These are phyloP conservation scores for Penicillium rolfsii DNA, from an alignment of 2,329 filamentous ascomycete species.

Conservation along the genomic window DNA sequence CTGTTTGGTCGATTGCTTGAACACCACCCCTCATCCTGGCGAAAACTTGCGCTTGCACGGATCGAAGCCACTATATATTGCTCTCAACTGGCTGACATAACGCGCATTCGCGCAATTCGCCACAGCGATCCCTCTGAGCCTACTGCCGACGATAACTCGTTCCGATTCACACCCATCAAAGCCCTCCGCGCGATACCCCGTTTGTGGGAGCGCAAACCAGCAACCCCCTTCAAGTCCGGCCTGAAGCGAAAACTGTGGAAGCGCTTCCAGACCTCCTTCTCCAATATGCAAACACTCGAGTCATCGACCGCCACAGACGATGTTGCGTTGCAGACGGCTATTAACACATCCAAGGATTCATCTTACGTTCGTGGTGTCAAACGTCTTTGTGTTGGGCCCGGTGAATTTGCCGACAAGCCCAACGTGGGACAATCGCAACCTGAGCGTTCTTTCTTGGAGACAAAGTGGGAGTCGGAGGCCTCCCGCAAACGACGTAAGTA, in stretches of 20 bases:
- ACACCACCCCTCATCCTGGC: not conserved
- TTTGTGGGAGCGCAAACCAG: slow-evolving; percentile 51
- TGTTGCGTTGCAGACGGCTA: slow-evolving; percentile 36
- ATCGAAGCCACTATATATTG: not conserved
- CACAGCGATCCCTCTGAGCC: slow-evolving; percentile 17
- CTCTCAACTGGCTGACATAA: slow-evolving; percentile 19
- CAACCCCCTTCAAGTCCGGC: slow-evolving; percentile 45
- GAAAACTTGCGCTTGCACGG: not conserved
- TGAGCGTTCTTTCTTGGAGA: slow-evolving; percentile 45
- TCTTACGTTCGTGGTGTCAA: slow-evolving; percentile 42
- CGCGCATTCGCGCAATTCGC: slow-evolving; percentile 8
- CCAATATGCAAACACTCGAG: slow-evolving; percentile 38
- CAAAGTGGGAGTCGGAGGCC: slow-evolving; percentile 45
- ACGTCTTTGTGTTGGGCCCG: slow-evolving; percentile 35
- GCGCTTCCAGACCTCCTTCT: slow-evolving; percentile 44
- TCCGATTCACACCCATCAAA: slow-evolving; percentile 49
- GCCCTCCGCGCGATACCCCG: slow-evolving; percentile 40
- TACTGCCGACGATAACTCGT: slow-evolving; percentile 29
- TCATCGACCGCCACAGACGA: slow-evolving; percentile 28
- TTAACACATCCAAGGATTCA: slow-evolving; percentile 37
- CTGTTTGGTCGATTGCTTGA: slow-evolving; percentile 5
- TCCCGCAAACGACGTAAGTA: slow-evolving; percentile 38
- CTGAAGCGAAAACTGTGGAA: slow-evolving; percentile 52
- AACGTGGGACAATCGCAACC: slow-evolving; percentile 25
- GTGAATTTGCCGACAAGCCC: slow-evolving; percentile 11